Percentiles rank a stretch among this genome's conserved stretches.
Conservation (phyloP, 2,329 filamentous ascomycete species). For the Scytalidium sp. region DNA sequence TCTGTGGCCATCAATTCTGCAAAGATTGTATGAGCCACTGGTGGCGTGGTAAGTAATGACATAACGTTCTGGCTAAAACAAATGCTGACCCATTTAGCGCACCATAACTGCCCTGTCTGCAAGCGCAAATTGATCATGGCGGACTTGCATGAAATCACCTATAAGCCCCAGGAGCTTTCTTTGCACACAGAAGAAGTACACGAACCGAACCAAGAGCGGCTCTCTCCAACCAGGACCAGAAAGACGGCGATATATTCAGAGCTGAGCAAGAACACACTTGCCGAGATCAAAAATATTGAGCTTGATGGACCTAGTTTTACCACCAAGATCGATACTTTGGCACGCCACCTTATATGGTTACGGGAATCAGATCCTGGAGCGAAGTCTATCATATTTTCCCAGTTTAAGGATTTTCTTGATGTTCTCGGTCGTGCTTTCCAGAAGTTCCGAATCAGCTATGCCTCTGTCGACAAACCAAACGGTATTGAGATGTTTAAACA, state of each 20-base stretch:
- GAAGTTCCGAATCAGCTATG: constrained; percentile 69
- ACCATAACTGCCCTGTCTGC: constrained; percentile 80
- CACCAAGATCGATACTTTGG: constrained; percentile 83
- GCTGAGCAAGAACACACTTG: constrained; percentile 67
- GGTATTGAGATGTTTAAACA: constrained; percentile 76
- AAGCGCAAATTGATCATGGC: constrained; percentile 62
- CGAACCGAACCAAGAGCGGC: constrained; percentile 23
- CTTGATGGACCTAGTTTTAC: constrained; percentile 73
- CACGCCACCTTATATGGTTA: constrained; percentile 82
- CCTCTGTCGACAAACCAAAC: constrained; percentile 63
- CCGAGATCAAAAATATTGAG: constrained; percentile 79
- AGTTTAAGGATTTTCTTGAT: constrained; percentile 78
- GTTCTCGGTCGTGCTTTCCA: constrained; percentile 70
- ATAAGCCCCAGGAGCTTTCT: constrained; percentile 72
- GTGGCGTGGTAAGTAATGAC: constrained; percentile 50
- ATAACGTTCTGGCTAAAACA: neutral
- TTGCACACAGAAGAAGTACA: constrained; percentile 57
- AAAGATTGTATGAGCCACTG: constrained; percentile 81
- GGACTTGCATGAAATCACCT: constrained; percentile 81
- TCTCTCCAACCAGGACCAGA: constrained; percentile 12
- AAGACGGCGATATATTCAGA: constrained; percentile 69
- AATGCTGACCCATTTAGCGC: constrained; percentile 33
- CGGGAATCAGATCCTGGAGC: constrained; percentile 79
- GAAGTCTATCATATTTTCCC: constrained; percentile 93
- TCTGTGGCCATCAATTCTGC: constrained; percentile 91